phyloP scores from a whole-genome alignment of 1,284 basidiomycete species.

The Athelia sp. region DNA sequence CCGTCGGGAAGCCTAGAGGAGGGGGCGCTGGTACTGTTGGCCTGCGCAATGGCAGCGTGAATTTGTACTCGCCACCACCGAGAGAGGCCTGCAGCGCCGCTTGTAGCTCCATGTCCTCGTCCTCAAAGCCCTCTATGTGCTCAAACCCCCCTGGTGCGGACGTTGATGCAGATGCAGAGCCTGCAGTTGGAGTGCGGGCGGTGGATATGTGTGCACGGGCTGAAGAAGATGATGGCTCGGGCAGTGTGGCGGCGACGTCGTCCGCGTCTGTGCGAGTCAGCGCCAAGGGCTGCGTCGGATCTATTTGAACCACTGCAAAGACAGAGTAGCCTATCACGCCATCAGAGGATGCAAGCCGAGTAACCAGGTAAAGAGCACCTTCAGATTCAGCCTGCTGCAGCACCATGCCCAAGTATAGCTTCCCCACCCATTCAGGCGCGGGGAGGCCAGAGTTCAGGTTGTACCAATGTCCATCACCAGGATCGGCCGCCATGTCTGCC shows the following conservation, averaged over 20 bases:
- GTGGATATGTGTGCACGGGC: constrained; percentile 4
- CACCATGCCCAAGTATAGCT: constrained; percentile 81
- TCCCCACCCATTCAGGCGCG: constrained; percentile 79
- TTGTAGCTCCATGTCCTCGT: constrained; percentile 86
- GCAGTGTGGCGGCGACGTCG: constrained; percentile 53
- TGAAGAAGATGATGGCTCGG: constrained; percentile 37
- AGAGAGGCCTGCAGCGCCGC: constrained; percentile 80
- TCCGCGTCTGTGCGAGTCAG: constrained; percentile 66
- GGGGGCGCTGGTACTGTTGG: constrained; percentile 7
- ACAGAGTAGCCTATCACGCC: constrained; percentile 79
- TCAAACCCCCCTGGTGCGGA: constrained; percentile 9
- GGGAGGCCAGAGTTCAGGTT: constrained; percentile 81
- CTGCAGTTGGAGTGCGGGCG: constrained; percentile 10
- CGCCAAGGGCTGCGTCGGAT: constrained; percentile 39
- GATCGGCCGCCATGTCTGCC: constrained; percentile 35
- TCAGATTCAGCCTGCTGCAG: constrained; percentile 84
- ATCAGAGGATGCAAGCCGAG: constrained; percentile 1
- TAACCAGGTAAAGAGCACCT: constrained; percentile 38
- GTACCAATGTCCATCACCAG: constrained; percentile 75
- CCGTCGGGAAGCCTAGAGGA: constrained; percentile 4
- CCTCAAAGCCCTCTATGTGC: constrained; percentile 49
- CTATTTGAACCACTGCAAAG: constrained; percentile 66
- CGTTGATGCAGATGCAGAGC: background rate
- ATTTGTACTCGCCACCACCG: constrained; percentile 16
- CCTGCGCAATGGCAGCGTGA: constrained; percentile 7